Base-by-base conservation (phyloP, 176 grass and related monocot species). In the Oryza punctata region DNA sequence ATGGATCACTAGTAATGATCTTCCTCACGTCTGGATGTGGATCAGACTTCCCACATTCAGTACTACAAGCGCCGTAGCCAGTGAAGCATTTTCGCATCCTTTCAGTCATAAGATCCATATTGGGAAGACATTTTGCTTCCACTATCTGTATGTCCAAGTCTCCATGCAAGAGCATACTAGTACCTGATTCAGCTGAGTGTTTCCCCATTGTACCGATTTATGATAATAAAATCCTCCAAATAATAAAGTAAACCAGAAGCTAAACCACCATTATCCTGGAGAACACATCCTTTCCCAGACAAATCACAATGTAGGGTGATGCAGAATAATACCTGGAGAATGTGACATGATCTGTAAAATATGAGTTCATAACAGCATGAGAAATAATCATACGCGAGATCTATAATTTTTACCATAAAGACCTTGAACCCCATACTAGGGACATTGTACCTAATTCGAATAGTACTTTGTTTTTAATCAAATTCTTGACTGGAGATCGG, bases 1-100 rank as follows among this genome's bases (percentile, higher is more conserved):
- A 98, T 1, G 96, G 96, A 80, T 98, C 96, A 45, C 95, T 95
- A 25, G 95, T 98, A 60, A 98, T 98, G 60, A 98, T 95, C 63
- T 95, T 98, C 64, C 89, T 89, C 85, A 88, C 47, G 63, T 86
- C 82, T 45, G 83, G 64, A 21, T 87, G 83, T 57, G 71, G 18
- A 46, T 87, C 85, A 10, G 76, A 87, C 18, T 70, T 86, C 18
- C 88, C 80, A 18, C 88, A 80, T 15, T 88, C 81, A 24, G 75
- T 74, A 29, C 92, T 85, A 19, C 86, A 87, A 30, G 88, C 83
- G 12, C 86, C 88, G 67, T 94, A 94, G 21, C 88, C 87, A 29
- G 88, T 85, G 44, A 94, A 98, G 73, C 90, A 98, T 59, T 85
- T 94, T 3, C 92, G 68, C 90, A 98, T 93, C 83, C 95, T 89